phyloP scores from a whole-genome alignment of 2,329 filamentous ascomycete genomes.

The Trichoderma afroharzianum region DNA sequence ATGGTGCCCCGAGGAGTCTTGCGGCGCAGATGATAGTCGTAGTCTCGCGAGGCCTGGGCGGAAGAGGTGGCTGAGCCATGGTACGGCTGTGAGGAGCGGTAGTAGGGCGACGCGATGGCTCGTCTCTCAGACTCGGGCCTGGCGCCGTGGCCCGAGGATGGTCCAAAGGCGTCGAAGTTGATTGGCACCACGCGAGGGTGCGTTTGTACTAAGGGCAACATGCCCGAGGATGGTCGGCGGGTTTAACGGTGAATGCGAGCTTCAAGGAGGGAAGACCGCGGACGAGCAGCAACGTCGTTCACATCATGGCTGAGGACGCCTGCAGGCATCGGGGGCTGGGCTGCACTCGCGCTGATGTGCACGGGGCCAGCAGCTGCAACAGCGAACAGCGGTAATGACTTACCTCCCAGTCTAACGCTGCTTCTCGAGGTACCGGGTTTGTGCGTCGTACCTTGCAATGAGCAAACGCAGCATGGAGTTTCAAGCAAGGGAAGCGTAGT shows the following conservation, averaged over 20 bases:
- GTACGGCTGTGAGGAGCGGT: slow-evolving; percentile 29
- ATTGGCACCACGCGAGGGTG: slow-evolving; percentile 47
- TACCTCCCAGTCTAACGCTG: slow-evolving; percentile 4
- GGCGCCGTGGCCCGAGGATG: slow-evolving; percentile 21
- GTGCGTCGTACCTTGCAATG: slow-evolving; percentile 6
- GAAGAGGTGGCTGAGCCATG: slow-evolving; percentile 19
- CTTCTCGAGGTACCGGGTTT: slow-evolving; percentile 3
- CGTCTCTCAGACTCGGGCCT: slow-evolving; percentile 25
- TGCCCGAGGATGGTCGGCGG: slow-evolving; percentile 27
- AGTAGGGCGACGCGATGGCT: slow-evolving; percentile 25
- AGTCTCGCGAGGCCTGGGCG: slow-evolving; percentile 29
- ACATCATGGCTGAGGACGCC: slow-evolving; percentile 39
- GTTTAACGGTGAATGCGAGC: slow-evolving; percentile 17
- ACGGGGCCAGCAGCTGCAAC: slow-evolving; percentile 24
- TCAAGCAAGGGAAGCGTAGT: slow-evolving; percentile 4
- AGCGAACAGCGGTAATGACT: slow-evolving; percentile 15
- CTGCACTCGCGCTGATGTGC: slow-evolving; percentile 21
- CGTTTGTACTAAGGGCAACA: slow-evolving; percentile 52
- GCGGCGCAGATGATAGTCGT: slow-evolving; percentile 77
- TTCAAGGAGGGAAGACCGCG: slow-evolving; percentile 17
- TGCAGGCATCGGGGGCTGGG: slow-evolving; percentile 39
- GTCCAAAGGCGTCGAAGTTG: slow-evolving; percentile 36
- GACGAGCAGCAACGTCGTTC: slow-evolving; percentile 34
- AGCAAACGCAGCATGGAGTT: slow-evolving; percentile 8
- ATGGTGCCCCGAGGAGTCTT: slow-evolving; percentile 96